phyloP scores from a whole-genome alignment of 2,329 filamentous ascomycete species.

The Aspergillus intermedius region DNA sequence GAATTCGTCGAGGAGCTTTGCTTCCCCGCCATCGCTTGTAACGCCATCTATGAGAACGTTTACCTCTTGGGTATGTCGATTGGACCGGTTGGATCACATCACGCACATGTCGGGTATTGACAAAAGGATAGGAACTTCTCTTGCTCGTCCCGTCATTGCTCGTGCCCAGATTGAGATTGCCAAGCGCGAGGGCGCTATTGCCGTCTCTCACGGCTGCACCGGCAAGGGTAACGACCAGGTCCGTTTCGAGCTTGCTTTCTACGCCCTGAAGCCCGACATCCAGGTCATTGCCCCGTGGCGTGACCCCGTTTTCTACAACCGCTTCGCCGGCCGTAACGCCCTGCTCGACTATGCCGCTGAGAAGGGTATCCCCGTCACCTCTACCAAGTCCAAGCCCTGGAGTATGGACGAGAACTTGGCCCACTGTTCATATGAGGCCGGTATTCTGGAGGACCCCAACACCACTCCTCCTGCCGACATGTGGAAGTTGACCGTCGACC shows the following conservation, averaged over 20 bases:
- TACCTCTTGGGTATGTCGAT: constrained; percentile 48
- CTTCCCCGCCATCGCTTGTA: constrained; percentile 62
- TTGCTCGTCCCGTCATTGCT: constrained; percentile 44
- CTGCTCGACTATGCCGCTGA: constrained; percentile 45
- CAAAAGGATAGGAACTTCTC: constrained; percentile 24
- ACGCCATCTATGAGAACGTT: constrained; percentile 62
- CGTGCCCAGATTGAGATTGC: constrained; percentile 37
- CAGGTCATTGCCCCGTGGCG: constrained; percentile 47
- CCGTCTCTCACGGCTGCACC: constrained; percentile 41
- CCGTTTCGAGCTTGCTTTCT: constrained; percentile 46
- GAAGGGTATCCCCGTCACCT: constrained; percentile 43
- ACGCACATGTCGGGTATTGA: constrained; percentile 3
- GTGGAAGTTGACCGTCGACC: constrained; percentile 66
- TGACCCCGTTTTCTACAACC: constrained; percentile 43
- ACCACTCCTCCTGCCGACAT: constrained; percentile 66
- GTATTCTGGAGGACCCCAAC: constrained; percentile 52
- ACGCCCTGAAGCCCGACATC: constrained; percentile 43
- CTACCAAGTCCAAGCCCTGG: constrained; percentile 43
- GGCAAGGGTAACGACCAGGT: constrained; percentile 47
- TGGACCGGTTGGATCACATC: constrained; percentile 11
- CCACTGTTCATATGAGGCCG: constrained; percentile 68
- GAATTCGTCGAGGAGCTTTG: constrained; percentile 77
- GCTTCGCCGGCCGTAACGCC: constrained; percentile 44
- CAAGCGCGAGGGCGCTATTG: constrained; percentile 37
- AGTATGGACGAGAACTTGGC: constrained; percentile 53